Percentiles rank a stretch among this genome's conserved stretches.
These are phyloP conservation scores for Eutrema japonicum DNA, from an alignment of 345 rosid genomes.

Conservation along the genomic window DNA sequence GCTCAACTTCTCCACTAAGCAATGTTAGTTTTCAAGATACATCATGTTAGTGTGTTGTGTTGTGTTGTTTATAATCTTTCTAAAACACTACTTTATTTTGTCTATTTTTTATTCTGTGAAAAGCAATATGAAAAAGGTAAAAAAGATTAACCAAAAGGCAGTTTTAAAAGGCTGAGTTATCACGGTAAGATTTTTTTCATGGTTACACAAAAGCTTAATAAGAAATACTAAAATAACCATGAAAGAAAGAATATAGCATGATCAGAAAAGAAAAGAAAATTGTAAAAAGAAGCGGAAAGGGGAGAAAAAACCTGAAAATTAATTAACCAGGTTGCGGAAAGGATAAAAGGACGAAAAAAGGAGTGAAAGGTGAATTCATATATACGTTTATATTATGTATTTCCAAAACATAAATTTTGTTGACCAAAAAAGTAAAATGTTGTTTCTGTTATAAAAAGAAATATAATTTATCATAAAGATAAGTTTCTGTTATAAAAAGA, in stretches of 20 bases:
- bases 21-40: conserved; percentile 38
- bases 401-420: conserved; percentile 2
- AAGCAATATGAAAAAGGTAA: conserved; percentile 7
- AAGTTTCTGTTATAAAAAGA: too few relatives aligned
- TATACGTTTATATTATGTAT: not conserved
- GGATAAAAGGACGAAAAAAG: conserved; percentile 13
- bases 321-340: conserved; percentile 24
- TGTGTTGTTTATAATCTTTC: conserved; percentile 23
- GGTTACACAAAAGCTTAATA: not conserved
- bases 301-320: conserved; percentile 21
- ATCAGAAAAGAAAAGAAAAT: not conserved
- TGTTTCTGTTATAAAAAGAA: too few relatives aligned
- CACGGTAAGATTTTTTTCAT: conserved; percentile 18
- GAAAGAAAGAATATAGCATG: conserved; percentile 8
- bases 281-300: conserved; percentile 17
- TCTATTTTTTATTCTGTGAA: conserved; percentile 3
- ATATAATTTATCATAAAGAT: too few relatives aligned
- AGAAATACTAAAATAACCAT: not conserved
- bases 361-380: conserved; percentile 15
- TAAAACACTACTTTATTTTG: conserved; percentile 11
- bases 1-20: conserved; percentile 45
- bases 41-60: conserved; percentile 20
- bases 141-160: conserved; percentile 12
- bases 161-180: conserved; percentile 24
- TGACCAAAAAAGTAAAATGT: conserved; percentile 28